phyloP scores from a whole-genome alignment of 306 rosid species.

The Acacia acuminata region DNA sequence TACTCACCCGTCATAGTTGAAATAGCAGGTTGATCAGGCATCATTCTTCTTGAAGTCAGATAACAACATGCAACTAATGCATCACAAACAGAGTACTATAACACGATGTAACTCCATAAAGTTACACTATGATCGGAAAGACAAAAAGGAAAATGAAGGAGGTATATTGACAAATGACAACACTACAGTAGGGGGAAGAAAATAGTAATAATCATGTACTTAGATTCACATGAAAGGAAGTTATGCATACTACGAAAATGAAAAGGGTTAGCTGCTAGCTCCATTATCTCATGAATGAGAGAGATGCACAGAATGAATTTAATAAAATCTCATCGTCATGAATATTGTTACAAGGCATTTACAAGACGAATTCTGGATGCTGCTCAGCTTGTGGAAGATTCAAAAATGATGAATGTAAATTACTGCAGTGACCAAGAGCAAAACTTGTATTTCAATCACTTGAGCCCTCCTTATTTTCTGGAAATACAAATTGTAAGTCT shows the following conservation, averaged over 20 bases:
- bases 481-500: slow-evolving; percentile 63
- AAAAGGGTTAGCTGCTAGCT: not conserved
- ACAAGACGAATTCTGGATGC: slow-evolving; percentile 1
- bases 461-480: slow-evolving; percentile 51
- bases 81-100: slow-evolving; percentile 90
- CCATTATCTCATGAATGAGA: not conserved
- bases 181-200: not conserved
- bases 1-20: slow-evolving; percentile 94
- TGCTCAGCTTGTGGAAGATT: slow-evolving; percentile 16
- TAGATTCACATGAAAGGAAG: not conserved
- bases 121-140: slow-evolving; percentile 21
- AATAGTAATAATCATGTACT: slow-evolving; percentile 4
- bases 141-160: not conserved
- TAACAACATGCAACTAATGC: slow-evolving; percentile 71
- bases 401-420: not conserved
- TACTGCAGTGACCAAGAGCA: slow-evolving; percentile 5
- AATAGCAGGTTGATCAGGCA: slow-evolving; percentile 94
- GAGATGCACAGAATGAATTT: slow-evolving; percentile 18
- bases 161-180: not conserved
- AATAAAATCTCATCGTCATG: slow-evolving; percentile 14
- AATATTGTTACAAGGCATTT: slow-evolving; percentile 7
- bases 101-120: slow-evolving; percentile 34
- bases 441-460: slow-evolving; percentile 33
- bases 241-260: not conserved
- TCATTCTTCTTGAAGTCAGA: slow-evolving; percentile 84